A percentile compares a stretch with the other conserved stretches of the same genome.
Conservation (phyloP, 1,139 yeast genomes). For the Debaryomyces fabryi region DNA sequence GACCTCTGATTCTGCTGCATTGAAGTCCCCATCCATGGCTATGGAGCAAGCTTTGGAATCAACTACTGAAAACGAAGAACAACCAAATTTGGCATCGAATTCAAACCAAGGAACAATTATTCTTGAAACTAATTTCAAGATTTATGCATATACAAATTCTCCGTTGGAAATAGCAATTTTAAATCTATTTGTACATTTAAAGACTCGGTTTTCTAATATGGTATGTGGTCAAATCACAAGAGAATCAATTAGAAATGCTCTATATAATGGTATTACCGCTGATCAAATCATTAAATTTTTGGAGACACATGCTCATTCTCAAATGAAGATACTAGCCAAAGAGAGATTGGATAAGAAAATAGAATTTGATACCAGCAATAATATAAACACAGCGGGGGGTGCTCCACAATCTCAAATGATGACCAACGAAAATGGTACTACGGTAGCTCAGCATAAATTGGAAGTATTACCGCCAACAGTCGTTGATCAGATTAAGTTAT, state of each 20-base stretch:
- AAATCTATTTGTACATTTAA: constrained; percentile 81
- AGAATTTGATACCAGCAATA: constrained; percentile 63
- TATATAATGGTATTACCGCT: constrained; percentile 88
- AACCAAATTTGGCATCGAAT: constrained; percentile 20
- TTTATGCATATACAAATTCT: constrained; percentile 92
- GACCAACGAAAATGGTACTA: constrained; percentile 22
- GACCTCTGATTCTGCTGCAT: constrained; percentile 78
- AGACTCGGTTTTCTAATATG: constrained; percentile 85
- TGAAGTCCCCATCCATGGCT: constrained; percentile 71
- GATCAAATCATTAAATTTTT: constrained; percentile 90
- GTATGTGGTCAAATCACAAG: constrained; percentile 93
- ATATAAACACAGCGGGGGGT: constrained; percentile 52
- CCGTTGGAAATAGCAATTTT: constrained; percentile 94
- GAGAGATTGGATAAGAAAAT: constrained; percentile 66
- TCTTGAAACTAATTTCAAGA: constrained; percentile 88
- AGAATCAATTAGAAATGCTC: constrained; percentile 84
- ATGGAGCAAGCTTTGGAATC: constrained; percentile 59
- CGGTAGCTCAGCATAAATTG: constrained; percentile 45
- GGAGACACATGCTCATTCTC: constrained; percentile 93
- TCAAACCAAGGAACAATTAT: constrained; percentile 67
- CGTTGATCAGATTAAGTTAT: constrained; percentile 88
- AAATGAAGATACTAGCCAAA: constrained; percentile 75
- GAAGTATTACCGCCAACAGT: constrained; percentile 92
- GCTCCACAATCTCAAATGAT: constrained; percentile 40
- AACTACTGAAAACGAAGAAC: constrained; percentile 21